Evolutionary conservation across 805 yeast species (phyloP).

Genomic region (Torulaspora delbrueckii): DNA sequence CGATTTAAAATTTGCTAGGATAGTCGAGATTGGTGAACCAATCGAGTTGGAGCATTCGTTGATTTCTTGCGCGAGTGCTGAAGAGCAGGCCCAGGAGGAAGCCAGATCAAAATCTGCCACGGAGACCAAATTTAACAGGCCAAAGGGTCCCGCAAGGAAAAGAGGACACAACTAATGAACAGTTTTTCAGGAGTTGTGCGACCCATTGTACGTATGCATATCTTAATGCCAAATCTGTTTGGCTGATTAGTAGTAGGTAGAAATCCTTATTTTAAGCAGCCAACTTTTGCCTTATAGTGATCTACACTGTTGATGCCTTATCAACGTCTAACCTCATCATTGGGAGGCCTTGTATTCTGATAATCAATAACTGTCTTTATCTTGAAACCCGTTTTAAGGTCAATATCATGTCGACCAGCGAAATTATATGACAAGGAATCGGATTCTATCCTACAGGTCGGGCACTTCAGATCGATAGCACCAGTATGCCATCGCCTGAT

Average conservation of each 20-base stretch:
- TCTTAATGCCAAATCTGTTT: too few relatives aligned
- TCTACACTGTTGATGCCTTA: not conserved
- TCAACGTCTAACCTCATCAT: not conserved
- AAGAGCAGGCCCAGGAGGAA: slow-evolving; percentile 36
- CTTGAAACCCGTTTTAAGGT: slow-evolving; percentile 17
- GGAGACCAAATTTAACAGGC: slow-evolving; percentile 47
- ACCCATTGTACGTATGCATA: too few relatives aligned
- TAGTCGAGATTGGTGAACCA: slow-evolving; percentile 68
- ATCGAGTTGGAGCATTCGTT: slow-evolving; percentile 55
- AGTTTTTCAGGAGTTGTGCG: too few relatives aligned
- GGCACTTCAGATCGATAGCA: slow-evolving; percentile 27
- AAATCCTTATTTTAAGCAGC: not conserved
- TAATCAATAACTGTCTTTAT: slow-evolving; percentile 9
- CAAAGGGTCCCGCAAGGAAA: slow-evolving; percentile 65
- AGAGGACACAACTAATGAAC: slow-evolving; percentile 5
- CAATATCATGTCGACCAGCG: slow-evolving; percentile 8
- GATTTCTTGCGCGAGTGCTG: slow-evolving; percentile 17
- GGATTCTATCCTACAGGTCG: slow-evolving; percentile 27
- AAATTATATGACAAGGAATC: slow-evolving; percentile 3
- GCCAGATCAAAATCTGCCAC: slow-evolving; percentile 13
- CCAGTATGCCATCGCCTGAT: slow-evolving; percentile 47
- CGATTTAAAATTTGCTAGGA: slow-evolving; percentile 40
- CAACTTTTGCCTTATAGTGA: not conserved
- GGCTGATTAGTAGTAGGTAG: too few relatives aligned
- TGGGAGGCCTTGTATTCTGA: slow-evolving; percentile 7